A percentile compares a stretch with the other conserved stretches of the same genome.
phyloP scores from a whole-genome alignment of 352 stramenopile species.

The Globisporangium cederbergense region DNA sequence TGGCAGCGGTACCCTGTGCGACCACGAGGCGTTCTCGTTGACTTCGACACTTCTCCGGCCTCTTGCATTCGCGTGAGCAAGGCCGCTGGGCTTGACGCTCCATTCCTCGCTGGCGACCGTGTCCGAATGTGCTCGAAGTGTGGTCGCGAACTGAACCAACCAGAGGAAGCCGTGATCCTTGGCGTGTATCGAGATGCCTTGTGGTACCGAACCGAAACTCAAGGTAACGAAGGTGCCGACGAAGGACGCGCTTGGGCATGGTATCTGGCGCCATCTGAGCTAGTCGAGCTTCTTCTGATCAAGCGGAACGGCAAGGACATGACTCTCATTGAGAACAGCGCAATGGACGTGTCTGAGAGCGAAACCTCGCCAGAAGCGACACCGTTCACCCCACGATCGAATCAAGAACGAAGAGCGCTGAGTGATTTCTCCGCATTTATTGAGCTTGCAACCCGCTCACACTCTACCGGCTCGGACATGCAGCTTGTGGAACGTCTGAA shows the following conservation, averaged over 20 bases:
- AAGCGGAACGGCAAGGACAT: conserved; percentile 83
- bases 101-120: conserved; percentile 92
- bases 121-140: conserved; percentile 93
- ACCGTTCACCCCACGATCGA: conserved; percentile 42
- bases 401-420: conserved; percentile 44
- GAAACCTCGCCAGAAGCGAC: conserved; percentile 29
- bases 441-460: conserved; percentile 52
- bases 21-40: conserved; percentile 87
- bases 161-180: conserved; percentile 95
- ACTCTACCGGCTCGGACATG: conserved; percentile 72
- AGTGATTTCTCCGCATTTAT: conserved; percentile 56
- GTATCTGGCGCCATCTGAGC: conserved; percentile 94
- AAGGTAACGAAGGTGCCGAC: conserved; percentile 94
- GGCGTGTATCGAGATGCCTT: conserved; percentile 90
- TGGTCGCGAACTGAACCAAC: conserved; percentile 93
- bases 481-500: conserved; percentile 86
- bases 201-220: conserved; percentile 95
- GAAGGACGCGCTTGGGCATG: conserved; percentile 92
- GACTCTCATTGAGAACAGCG: conserved; percentile 79
- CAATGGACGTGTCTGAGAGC: conserved; percentile 56
- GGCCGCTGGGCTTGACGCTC: conserved; percentile 80
- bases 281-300: conserved; percentile 78
- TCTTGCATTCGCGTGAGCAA: conserved; percentile 89
- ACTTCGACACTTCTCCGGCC: conserved; percentile 91
- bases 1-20: conserved; percentile 80